Evolutionary conservation across 495 filamentous ascomycete genomes (phyloP).

Genomic region (Talaromyces thailandensis): DNA sequence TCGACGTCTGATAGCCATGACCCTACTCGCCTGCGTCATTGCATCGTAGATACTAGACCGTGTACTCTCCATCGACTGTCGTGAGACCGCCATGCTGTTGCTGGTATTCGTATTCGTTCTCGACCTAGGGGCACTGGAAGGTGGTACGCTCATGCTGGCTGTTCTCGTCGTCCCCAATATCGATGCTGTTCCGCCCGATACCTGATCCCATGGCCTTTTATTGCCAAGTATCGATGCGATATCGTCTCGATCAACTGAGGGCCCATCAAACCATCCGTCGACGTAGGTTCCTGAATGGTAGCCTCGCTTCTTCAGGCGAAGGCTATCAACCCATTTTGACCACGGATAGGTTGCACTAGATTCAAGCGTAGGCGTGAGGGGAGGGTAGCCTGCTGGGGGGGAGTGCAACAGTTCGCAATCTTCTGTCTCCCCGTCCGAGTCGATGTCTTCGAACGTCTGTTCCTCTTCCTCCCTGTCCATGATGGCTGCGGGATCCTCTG

Average conservation of each 20-base stretch:
- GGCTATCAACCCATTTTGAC: slow-evolving; percentile 46
- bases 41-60: slow-evolving; percentile 40
- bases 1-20: slow-evolving; percentile 63
- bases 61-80: slow-evolving; percentile 60
- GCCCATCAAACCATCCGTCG: slow-evolving; percentile 38
- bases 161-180: slow-evolving; percentile 72
- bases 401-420: neutral
- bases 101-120: slow-evolving; percentile 48
- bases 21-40: slow-evolving; percentile 61
- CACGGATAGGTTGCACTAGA: slow-evolving; percentile 23
- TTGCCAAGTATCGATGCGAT: slow-evolving; percentile 1
- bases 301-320: slow-evolving; percentile 32
- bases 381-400: neutral
- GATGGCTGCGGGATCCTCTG: neutral
- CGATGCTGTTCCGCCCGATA: slow-evolving; percentile 62
- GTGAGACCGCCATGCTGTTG: slow-evolving; percentile 54
- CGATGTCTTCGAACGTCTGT: neutral
- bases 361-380: neutral
- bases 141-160: slow-evolving; percentile 61
- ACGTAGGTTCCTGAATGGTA: slow-evolving; percentile 18
- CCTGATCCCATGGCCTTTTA: slow-evolving; percentile 42
- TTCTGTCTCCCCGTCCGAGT: neutral
- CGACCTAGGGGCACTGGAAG: slow-evolving; percentile 56
- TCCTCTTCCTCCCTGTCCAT: neutral
- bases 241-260: slow-evolving; percentile 19